Base-by-base conservation (phyloP, 306 rosid species). In the Trifolium subterraneum region DNA sequence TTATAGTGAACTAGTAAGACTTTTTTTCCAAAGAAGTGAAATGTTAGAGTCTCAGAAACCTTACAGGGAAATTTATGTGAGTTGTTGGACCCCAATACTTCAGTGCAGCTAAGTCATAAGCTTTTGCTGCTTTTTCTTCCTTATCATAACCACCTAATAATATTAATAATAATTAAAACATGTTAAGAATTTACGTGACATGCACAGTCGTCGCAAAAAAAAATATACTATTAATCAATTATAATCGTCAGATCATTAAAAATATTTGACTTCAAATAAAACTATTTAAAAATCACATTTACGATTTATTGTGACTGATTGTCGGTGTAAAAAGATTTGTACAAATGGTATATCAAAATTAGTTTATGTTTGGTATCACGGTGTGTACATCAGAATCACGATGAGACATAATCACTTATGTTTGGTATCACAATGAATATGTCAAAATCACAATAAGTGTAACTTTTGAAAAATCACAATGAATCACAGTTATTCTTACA, bases 41-140 rank as follows among this genome's bases (percentile, higher is more conserved):
- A 51, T 71, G 62, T 56, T 18, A 29, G 44, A 63, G 72, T 51
- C n/a, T 5, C 41, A 70, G 79, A 69, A 72, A 75, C 76, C 93
- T 82, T 82, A 94, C 99, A 8, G 99, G 92, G 85, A 94, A 94
- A 88, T 94, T 94, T 56, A 94, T 94, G 84, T 94, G 97, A 62
- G 97, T 92, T 12, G 96, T 88, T 78, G 96, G 93, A 75, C 99
- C 99, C 99, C 99, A 94, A 84, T 94, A 94, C 88, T 92, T 94
- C 54, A 94, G 86, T 67, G 99, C 99, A 71, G 99, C 99, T 84
- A 94, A 86, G 85, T 94, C 99, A 74, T 94, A 94, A 38, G 98
- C 99, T 84, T 77, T 88, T 35, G 99, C 99, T 80, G 99, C 99
- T 82, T 90, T 94, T 80, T 94, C 99, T 82, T 94, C 99, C 86